Conservation (phyloP, 2,329 filamentous ascomycete genomes). For the Beauveria sp. region DNA sequence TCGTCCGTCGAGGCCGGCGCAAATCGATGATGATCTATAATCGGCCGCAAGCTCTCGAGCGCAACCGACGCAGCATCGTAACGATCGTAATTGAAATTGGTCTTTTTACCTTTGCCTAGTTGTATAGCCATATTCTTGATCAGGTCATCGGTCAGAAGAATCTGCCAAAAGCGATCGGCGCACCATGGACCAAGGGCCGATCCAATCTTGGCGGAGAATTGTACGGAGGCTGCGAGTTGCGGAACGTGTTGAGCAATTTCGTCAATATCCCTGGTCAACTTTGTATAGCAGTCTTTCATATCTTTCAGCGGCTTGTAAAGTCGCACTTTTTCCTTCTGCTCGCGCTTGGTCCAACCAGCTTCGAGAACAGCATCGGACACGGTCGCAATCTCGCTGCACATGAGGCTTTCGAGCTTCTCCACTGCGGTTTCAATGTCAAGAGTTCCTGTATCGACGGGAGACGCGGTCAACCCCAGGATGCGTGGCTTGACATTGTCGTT, state of each 20-base stretch:
- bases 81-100: constrained; percentile 13
- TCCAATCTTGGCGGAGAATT: constrained; percentile 45
- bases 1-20: constrained; percentile 21
- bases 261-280: constrained; percentile 53
- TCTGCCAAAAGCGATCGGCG: constrained; percentile 72
- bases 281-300: constrained; percentile 48
- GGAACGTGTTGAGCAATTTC: constrained; percentile 31
- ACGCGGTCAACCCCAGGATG: constrained; percentile 95
- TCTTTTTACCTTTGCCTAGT: constrained; percentile 32
- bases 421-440: constrained; percentile 62
- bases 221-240: constrained; percentile 51
- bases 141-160: constrained; percentile 58
- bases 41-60: constrained; percentile 49
- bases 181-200: constrained; percentile 75
- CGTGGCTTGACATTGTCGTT: constrained; percentile 47
- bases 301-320: constrained; percentile 36
- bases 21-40: constrained; percentile 48
- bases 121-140: constrained; percentile 52
- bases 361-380: constrained; percentile 35
- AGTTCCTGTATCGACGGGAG: constrained; percentile 76
- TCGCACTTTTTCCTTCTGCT: constrained; percentile 43
- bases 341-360: constrained; percentile 17
- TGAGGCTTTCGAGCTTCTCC: constrained; percentile 62
- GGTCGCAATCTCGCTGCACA: constrained; percentile 80
- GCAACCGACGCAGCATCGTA: constrained; percentile 46